phyloP scores from a whole-genome alignment of 805 yeast species.

The Candida endomychidarum region DNA sequence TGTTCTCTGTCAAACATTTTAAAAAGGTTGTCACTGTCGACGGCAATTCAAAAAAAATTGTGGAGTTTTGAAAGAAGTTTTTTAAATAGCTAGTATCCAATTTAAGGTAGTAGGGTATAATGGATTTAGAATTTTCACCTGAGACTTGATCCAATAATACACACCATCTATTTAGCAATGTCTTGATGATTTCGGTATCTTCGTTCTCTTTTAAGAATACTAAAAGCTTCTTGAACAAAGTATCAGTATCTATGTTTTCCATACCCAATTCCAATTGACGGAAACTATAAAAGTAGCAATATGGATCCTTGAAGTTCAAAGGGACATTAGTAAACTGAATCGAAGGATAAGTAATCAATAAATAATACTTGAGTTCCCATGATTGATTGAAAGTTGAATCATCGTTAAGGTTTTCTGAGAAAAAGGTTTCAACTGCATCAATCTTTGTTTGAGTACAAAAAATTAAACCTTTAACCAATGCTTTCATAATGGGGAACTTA shows the following conservation, averaged over 20 bases:
- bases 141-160: slow-evolving; percentile 38
- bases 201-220: slow-evolving; percentile 11
- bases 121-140: slow-evolving; percentile 1
- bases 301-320: slow-evolving; percentile 11
- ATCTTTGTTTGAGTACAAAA: slow-evolving; percentile 26
- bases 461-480: slow-evolving; percentile 42
- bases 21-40: not conserved
- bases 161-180: slow-evolving; percentile 53
- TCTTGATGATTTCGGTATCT: slow-evolving; percentile 12
- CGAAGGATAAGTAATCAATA: slow-evolving; percentile 24
- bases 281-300: slow-evolving; percentile 41
- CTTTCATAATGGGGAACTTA: not conserved
- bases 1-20: not conserved
- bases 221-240: slow-evolving; percentile 14
- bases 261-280: slow-evolving; percentile 50
- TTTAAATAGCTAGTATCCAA: not conserved
- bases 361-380: slow-evolving; percentile 49
- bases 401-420: not conserved
- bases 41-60: slow-evolving; percentile 1
- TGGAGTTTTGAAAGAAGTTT: not conserved
- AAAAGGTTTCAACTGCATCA: slow-evolving; percentile 12
- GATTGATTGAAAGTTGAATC: slow-evolving; percentile 15
- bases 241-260: not conserved
- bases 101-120: slow-evolving; percentile 1
- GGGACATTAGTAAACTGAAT: not conserved